These are phyloP conservation scores for Kandelia obovata DNA, from an alignment of 345 rosid species.

Conservation along the genomic window DNA sequence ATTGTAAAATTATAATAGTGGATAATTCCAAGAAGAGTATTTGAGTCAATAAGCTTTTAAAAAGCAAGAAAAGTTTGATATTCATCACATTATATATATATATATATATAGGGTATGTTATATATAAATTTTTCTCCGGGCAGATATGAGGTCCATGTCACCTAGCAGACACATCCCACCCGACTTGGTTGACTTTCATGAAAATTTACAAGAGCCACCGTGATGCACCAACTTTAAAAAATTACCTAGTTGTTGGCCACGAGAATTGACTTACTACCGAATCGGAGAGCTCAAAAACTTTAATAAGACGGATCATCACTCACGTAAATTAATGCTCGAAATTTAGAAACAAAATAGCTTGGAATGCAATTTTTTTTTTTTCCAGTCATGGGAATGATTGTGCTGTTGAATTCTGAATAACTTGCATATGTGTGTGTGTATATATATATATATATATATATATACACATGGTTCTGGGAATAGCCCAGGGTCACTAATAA, in stretches of 20 bases:
- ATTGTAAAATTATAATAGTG: too few species aligned
- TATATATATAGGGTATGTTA: not conserved
- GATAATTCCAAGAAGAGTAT: too few species aligned
- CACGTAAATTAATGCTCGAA: not conserved
- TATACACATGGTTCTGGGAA: too few species aligned
- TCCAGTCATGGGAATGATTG: not conserved
- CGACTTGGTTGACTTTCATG: not conserved
- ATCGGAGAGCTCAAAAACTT: not conserved
- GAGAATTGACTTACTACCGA: conserved; percentile 7
- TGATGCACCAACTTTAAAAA: not conserved
- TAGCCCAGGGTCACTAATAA: too few species aligned
- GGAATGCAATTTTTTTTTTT: not conserved
- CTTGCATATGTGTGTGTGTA: too few species aligned
- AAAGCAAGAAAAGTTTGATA: not conserved
- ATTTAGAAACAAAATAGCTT: too few species aligned
- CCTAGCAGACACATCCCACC: not conserved
- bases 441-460: too few species aligned
- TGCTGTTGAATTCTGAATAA: too few species aligned
- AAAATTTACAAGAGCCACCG: not conserved
- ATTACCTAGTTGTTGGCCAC: not conserved
- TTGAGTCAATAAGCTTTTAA: not conserved
- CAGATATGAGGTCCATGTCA: conserved; percentile 9
- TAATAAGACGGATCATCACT: too few species aligned
- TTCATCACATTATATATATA: not conserved
- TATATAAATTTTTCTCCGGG: not conserved